Base-by-base conservation (phyloP, 2,329 filamentous ascomycete species). In the Ophiocordyceps camponoti-floridani region DNA sequence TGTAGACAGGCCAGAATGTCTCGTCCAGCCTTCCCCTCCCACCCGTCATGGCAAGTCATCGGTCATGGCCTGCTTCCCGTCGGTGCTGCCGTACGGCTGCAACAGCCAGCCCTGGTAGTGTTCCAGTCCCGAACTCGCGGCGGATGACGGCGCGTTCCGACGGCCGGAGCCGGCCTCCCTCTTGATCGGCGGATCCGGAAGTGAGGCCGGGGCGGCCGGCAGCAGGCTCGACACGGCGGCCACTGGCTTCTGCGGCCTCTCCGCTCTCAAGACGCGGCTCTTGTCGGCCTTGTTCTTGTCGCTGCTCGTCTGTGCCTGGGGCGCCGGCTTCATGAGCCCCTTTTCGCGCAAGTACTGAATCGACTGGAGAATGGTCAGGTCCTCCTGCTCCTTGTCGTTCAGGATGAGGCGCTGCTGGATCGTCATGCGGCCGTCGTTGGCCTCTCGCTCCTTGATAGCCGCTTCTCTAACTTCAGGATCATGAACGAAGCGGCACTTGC, bases 401-500 rank as follows among this genome's bases (percentile, higher is more conserved):
- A 80, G 64, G 47, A 75, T 69, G 45, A 82, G 61, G 40, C 77
- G 75, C 57, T 82, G 77, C 58, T 77, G 72, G 45, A 81, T 69
- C 4, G 77, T 81, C 61, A 80, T 70, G 43, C 73, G 72, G 42
- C 77, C 77, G 48, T 77, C 75, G 52, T 81, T 81, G 53, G 69
- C 67, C 53, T 77, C 75, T 47, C 76, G 72, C 56, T 80, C 77
- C 54, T 69, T 72, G 43, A 81, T 65, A 46, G 77, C 77, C 50
- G 73, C 73, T 53, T 77, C 74, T 51, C 77, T 69, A 47, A 78
- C 72, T 49, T 72, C 70, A 16, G 71, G 69, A 56, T 82, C 77
- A 58, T 82, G 77, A 50, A 79, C 75, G 62, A 82, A 82, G 62
- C 77, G 77, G 66, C 77, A 82, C 75, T 81, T 81, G 75, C 75